A percentile compares a stretch with the other conserved stretches of the same genome.
These are phyloP conservation scores for Scenedesmus sp. DNA, from an alignment of 163 green algal genomes.

Conservation along the genomic window DNA sequence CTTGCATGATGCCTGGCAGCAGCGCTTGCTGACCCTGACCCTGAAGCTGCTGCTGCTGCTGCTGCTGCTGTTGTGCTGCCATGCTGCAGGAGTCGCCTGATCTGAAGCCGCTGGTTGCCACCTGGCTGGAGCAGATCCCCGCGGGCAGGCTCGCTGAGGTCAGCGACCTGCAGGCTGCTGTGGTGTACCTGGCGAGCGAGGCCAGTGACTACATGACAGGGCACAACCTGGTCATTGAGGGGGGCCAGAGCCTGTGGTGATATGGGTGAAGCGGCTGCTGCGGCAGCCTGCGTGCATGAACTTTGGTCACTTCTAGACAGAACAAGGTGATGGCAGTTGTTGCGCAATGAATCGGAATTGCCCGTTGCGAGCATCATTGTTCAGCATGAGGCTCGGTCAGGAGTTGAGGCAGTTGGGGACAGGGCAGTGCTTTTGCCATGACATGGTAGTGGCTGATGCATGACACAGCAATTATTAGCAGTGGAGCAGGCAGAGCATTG, in stretches of 20 bases:
- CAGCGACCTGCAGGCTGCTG: constrained; percentile 64
- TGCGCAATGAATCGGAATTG: too few species aligned
- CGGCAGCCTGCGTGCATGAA: background rate
- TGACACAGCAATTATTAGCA: too few species aligned
- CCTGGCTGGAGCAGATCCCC: constrained; percentile 67
- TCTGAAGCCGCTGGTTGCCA: constrained; percentile 59
- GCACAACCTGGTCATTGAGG: constrained; percentile 70
- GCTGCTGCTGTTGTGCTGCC: background rate
- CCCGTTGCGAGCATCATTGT: too few species aligned
- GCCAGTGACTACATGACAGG: constrained; percentile 65
- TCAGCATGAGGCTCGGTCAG: too few species aligned
- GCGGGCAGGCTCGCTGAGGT: constrained; percentile 61
- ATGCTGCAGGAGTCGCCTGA: constrained; percentile 59
- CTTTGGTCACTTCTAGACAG: too few species aligned
- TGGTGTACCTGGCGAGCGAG: constrained; percentile 66
- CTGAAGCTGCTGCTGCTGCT: background rate
- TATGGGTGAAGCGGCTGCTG: background rate
- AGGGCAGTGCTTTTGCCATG: too few species aligned
- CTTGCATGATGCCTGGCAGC: background rate
- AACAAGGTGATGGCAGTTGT: too few species aligned
- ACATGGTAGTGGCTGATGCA: too few species aligned
- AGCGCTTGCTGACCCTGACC: background rate
- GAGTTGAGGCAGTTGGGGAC: too few species aligned
- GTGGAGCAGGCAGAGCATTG: too few species aligned
- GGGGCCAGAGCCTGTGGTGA: constrained; percentile 62